Evolutionary conservation across 1,139 yeast genomes (phyloP), one percentile per base, ranked within the genome.

Genomic region (Geotrichum aggregatum): DNA sequence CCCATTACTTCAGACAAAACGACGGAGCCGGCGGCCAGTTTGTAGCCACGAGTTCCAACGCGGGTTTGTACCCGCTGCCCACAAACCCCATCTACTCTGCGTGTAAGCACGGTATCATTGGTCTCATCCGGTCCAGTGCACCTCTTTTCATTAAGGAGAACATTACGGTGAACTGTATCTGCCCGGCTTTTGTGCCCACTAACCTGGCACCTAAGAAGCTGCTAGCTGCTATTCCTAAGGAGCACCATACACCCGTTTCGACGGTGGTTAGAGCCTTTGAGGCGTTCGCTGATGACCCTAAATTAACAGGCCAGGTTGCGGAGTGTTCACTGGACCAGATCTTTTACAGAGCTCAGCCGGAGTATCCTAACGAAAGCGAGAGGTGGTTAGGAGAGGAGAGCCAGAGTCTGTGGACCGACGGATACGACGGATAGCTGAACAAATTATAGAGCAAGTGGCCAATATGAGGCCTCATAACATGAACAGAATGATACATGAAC

Each of bases 81-180:
- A 34, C 38, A n/a, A 34, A 34, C 19, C 38, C 38, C 19, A n/a
- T 34, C 19, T 34, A 34, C 38, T 34, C 38, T 5, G 38, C 38
- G 10, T 34, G 38, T 13, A 34, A 34, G 38, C 38, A 34, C 19
- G 38, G 38, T 6, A 34, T 34, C 5, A 5, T 34, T 4, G 38
- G 38, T 13, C 19, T 34, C 10, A 13, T 34, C 5, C 5, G 38
- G 11, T 34, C 38, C 14, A n/a, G 18, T n/a, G 38, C 38, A 6
- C 19, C 38, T 5, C 18, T 34, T 34, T 34, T 34, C 38, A 10
- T 10, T 5, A 34, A 34, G 18, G 38, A 34, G 18, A 34, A 34
- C 11, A 34, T 34, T 13, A 34, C 38, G 6, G 38, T 34, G 6
- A 34, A 34, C 38, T 34, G 38, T 16, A 34, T 34, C 11, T 34